Evolutionary conservation across 2,329 filamentous ascomycete genomes (phyloP).

Genomic region (Pseudogymnoascus sp.): DNA sequence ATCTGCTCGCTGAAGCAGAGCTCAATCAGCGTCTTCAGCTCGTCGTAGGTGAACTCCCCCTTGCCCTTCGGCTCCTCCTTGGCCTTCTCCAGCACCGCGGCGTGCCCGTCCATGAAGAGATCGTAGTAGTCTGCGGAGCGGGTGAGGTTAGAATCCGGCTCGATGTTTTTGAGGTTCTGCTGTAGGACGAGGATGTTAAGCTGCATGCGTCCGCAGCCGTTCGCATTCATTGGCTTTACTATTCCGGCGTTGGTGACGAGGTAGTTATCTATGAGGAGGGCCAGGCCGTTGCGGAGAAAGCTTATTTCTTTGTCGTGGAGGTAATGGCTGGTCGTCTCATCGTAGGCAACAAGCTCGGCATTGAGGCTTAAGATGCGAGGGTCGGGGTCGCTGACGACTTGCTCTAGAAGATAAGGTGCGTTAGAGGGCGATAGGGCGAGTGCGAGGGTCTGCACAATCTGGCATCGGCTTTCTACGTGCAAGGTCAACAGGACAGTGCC

Average conservation of each 20-base stretch:
- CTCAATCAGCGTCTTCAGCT: constrained; percentile 59
- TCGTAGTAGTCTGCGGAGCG: constrained; percentile 61
- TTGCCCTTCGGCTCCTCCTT: constrained; percentile 39
- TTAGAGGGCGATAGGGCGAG: constrained; percentile 53
- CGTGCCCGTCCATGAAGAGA: constrained; percentile 58
- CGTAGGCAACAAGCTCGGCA: constrained; percentile 75
- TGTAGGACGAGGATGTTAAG: constrained; percentile 92
- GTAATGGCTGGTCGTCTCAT: constrained; percentile 69
- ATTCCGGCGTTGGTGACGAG: constrained; percentile 65
- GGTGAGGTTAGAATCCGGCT: constrained; percentile 58
- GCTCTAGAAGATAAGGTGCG: constrained; percentile 58
- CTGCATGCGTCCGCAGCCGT: constrained; percentile 80
- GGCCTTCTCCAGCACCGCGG: constrained; percentile 57
- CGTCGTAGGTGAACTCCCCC: constrained; percentile 52
- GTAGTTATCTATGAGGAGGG: constrained; percentile 69
- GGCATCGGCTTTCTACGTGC: constrained; percentile 81
- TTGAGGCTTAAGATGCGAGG: constrained; percentile 77
- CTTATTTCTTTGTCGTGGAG: constrained; percentile 62
- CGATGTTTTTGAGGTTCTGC: constrained; percentile 93
- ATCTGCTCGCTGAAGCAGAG: constrained; percentile 62
- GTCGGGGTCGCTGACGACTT: constrained; percentile 70
- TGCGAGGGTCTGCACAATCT: constrained; percentile 71
- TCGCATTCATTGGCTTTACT: constrained; percentile 74
- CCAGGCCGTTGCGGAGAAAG: constrained; percentile 72
- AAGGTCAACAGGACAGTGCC: constrained; percentile 73